Conservation (phyloP, 176 grass and related monocot genomes). For the Oropetium thomaeum region DNA sequence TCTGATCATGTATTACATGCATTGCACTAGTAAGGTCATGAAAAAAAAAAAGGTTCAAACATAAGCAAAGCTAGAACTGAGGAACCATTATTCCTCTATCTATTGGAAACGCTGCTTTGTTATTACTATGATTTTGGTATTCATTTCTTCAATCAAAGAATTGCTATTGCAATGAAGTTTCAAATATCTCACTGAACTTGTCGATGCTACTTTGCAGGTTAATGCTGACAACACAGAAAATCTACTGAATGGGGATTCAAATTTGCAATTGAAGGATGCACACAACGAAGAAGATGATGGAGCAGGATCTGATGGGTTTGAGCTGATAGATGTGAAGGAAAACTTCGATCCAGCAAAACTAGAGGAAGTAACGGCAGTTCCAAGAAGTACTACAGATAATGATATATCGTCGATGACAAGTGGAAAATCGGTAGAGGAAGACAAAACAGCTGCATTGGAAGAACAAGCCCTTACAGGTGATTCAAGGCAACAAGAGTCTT, state of each 20-base stretch:
- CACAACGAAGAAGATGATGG: conserved; percentile 67
- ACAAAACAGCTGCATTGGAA: conserved; percentile 32
- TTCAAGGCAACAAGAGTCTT: conserved; percentile 37
- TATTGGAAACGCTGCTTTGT: neutral
- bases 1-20: neutral
- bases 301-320: conserved; percentile 67
- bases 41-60: neutral
- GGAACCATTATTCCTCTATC: neutral
- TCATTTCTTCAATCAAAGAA: neutral
- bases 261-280: conserved; percentile 39
- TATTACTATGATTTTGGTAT: neutral
- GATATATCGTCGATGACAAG: conserved; percentile 14
- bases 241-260: conserved; percentile 39
- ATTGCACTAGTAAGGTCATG: neutral
- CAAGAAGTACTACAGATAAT: neutral
- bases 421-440: conserved; percentile 28
- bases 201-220: conserved; percentile 41
- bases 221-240: conserved; percentile 40
- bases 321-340: conserved; percentile 59
- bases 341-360: conserved; percentile 26
- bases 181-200: conserved; percentile 17
- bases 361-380: conserved; percentile 31
- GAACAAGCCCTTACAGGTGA: conserved; percentile 28
- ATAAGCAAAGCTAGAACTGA: neutral
- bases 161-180: neutral